Evolutionary conservation across 768 basidiomycete species (phyloP).

Genomic region (Pisolithus orientalis): DNA sequence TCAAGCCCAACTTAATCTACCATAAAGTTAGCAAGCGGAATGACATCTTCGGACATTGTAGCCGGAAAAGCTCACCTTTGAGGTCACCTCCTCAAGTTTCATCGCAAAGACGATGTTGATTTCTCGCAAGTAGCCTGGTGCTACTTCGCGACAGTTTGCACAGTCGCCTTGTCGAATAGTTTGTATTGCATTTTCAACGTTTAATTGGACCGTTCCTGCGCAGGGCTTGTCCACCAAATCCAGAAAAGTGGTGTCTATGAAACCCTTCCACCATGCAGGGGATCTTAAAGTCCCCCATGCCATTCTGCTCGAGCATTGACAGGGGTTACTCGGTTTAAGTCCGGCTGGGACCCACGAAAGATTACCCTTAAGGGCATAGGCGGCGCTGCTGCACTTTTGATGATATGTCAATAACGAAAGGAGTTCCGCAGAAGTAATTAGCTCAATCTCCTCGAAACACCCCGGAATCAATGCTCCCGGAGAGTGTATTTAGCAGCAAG

Average conservation of each 20-base stretch:
- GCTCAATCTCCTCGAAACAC: constrained; percentile 20
- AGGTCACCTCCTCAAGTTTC: constrained; percentile 8
- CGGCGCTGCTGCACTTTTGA: constrained; percentile 7
- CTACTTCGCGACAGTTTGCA: neutral
- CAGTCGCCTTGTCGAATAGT: neutral
- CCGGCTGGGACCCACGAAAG: constrained; percentile 6
- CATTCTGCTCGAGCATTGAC: neutral
- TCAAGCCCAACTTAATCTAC: constrained; percentile 9
- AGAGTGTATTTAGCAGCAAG: constrained; percentile 27
- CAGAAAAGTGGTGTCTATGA: constrained; percentile 7
- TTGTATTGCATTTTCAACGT: neutral
- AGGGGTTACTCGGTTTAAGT: neutral
- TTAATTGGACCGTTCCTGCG: constrained; percentile 1
- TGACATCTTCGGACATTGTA: no score
- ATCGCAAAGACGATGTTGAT: constrained; percentile 5
- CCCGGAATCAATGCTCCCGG: constrained; percentile 13
- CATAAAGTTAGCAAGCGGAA: neutral
- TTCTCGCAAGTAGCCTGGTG: constrained; percentile 6
- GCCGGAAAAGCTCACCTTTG: constrained; percentile 2
- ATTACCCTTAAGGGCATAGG: constrained; percentile 1
- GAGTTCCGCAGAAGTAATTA: constrained; percentile 21
- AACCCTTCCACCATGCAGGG: constrained; percentile 17
- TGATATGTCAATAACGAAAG: constrained; percentile 21
- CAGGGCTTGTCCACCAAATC: constrained; percentile 15
- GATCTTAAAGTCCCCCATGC: no score